A percentile compares a stretch with the other conserved stretches of the same genome.
These are phyloP conservation scores for Penicillium sp. DNA, from an alignment of 2,329 filamentous ascomycete species.

Conservation along the genomic window DNA sequence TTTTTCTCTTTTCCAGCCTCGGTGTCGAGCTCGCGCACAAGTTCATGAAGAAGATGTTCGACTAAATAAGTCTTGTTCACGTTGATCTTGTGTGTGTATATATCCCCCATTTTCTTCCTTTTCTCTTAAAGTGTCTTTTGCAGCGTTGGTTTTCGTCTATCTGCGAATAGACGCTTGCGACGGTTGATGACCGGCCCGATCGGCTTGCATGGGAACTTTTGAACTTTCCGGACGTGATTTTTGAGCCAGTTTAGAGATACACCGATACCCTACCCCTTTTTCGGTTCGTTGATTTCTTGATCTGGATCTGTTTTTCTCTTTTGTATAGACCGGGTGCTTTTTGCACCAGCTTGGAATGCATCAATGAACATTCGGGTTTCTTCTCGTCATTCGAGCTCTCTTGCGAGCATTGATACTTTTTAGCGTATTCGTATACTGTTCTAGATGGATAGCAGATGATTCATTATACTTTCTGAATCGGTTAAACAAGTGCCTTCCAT, in stretches of 20 bases:
- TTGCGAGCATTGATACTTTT: no score
- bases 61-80: slow-evolving; percentile 24
- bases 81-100: slow-evolving; percentile 5
- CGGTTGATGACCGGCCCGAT: slow-evolving; percentile 11
- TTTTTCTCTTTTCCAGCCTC: slow-evolving; percentile 37
- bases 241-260: slow-evolving; percentile 16
- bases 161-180: slow-evolving; percentile 23
- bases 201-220: slow-evolving; percentile 12
- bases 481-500: background rate
- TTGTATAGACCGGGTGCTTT: slow-evolving; percentile 14
- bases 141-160: slow-evolving; percentile 27
- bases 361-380: slow-evolving; percentile 9
- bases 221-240: slow-evolving; percentile 4
- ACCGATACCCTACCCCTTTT: background rate
- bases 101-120: slow-evolving; percentile 2
- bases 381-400: background rate
- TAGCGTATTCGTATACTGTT: background rate
- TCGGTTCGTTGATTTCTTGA: slow-evolving; percentile 6
- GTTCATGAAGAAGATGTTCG: slow-evolving; percentile 56
- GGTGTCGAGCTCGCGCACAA: slow-evolving; percentile 59
- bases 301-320: slow-evolving; percentile 1
- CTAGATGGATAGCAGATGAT: background rate
- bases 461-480: background rate
- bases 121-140: background rate
- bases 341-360: slow-evolving; percentile 6